Percentiles rank a stretch among this genome's conserved stretches.
Conservation (phyloP, 2,329 filamentous ascomycete genomes). For the Colletotrichum costaricense region DNA sequence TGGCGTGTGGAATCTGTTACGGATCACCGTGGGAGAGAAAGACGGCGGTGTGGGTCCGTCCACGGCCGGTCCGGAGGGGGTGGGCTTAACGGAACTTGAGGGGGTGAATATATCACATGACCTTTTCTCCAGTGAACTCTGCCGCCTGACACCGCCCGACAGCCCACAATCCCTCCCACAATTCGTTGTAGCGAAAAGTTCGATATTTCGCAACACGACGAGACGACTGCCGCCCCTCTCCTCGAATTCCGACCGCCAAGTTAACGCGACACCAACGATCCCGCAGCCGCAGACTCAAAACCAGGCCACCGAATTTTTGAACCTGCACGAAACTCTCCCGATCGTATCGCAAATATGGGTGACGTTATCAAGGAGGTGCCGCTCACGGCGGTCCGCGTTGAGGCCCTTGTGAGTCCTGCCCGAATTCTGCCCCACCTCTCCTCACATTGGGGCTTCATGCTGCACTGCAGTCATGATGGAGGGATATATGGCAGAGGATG, state of each 20-base stretch:
- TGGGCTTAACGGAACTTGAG: background rate
- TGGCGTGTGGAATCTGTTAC: conserved; percentile 33
- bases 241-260: conserved; percentile 26
- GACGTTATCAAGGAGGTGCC: conserved; percentile 74
- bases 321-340: conserved; percentile 37
- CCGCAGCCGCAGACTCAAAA: conserved; percentile 41
- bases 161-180: conserved; percentile 57
- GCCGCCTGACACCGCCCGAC: conserved; percentile 50
- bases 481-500: background rate
- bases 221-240: conserved; percentile 6
- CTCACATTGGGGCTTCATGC: conserved; percentile 41
- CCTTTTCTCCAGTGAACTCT: conserved; percentile 41
- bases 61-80: background rate
- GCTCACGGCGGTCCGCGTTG: conserved; percentile 90
- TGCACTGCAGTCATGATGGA: conserved; percentile 19
- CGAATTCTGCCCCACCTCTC: conserved; percentile 48
- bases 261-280: conserved; percentile 39
- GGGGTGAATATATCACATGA: conserved; percentile 6
- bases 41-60: background rate
- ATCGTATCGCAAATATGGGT: conserved; percentile 61
- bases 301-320: conserved; percentile 37
- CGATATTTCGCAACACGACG: conserved; percentile 51
- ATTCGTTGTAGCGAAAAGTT: conserved; percentile 55
- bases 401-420: conserved; percentile 80
- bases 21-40: conserved; percentile 21